These are phyloP conservation scores for Camellia sinensis DNA, from an alignment of 148 eudicot species.

Conservation along the genomic window DNA sequence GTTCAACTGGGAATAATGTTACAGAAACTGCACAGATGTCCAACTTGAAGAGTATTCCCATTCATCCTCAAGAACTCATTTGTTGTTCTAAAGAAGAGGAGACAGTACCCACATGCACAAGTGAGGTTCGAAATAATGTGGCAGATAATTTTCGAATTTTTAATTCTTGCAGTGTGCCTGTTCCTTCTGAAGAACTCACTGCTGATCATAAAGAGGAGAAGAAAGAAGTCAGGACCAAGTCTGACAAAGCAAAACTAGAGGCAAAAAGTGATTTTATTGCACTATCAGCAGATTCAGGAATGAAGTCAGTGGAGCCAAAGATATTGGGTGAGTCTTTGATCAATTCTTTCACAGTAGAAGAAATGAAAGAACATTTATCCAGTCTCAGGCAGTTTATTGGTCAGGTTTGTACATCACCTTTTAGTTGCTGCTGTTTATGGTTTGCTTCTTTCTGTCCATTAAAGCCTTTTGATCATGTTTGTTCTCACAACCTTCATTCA, in stretches of 20 bases:
- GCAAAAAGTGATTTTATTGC: constrained; percentile 25
- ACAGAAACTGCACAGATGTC: constrained; percentile 19
- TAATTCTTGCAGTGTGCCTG: constrained; percentile 21
- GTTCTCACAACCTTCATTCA: background rate
- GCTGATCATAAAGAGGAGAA: constrained; percentile 30
- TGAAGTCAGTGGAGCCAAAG: constrained; percentile 38
- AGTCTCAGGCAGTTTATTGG: constrained; percentile 45
- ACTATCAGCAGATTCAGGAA: constrained; percentile 19
- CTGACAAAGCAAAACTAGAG: constrained; percentile 22
- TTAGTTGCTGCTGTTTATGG: background rate
- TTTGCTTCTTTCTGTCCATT: background rate
- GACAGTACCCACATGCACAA: background rate
- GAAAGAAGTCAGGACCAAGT: constrained; percentile 16
- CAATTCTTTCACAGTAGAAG: constrained; percentile 60
- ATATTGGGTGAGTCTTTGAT: constrained; percentile 52
- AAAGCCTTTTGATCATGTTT: background rate
- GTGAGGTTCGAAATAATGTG: constrained; percentile 18
- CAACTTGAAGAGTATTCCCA: constrained; percentile 14
- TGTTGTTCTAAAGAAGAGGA: constrained; percentile 10
- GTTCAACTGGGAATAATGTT: constrained; percentile 23
- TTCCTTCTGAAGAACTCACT: constrained; percentile 23
- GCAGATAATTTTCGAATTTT: constrained; percentile 16
- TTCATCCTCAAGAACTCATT: constrained; percentile 27
- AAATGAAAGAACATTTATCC: constrained; percentile 55
- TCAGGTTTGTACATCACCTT: constrained; percentile 48